Evolutionary conservation across 1,284 basidiomycete genomes (phyloP), one percentile per base, ranked within the genome.

Genomic region (Leccinum pachyderme): DNA sequence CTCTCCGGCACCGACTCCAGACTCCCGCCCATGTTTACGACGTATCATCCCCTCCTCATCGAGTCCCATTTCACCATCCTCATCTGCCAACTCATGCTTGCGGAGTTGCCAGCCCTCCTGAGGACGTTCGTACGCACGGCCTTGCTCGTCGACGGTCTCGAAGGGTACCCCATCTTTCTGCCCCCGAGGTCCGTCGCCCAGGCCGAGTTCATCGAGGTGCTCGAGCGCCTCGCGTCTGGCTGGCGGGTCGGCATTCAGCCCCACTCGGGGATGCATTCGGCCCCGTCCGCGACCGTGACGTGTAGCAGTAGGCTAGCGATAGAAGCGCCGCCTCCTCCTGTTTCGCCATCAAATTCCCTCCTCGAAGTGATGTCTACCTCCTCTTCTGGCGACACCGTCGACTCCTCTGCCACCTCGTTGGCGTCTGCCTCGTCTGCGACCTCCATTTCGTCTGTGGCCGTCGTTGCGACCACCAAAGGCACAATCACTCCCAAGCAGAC

Each of bases 151-250:
- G 88, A 92, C 57, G 86, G 87, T 2, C 77, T 93, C 32, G 91
- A 92, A 66, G 90, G 88, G 0, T 92, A 90, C 69, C 91, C 91
- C 11, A 78, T 93, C 35, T 93, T 93, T 70, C 74, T 91, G 0
- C 87, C 89, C 6, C 88, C 91, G 9, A 77, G 91, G 29, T 91
- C 88, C 13, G 89, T 92, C 85, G 84, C 86, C 0, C 90, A 93
- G 64, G 89, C 89, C 9, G 90, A 93, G 71, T 92, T 91, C 62
- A 73, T 89, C 53, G 91, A 93, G 67, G 77, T 89, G 8, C 75
- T 92, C 53, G 89, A 92, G 62, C 80, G 90, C 7, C 80, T 93
- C 41, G 84, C 87, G 0, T 72, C 77, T 25, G 85, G 89, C 1
- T 91, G 87, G 87, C 77, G 70, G 55, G 74, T 73, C 33, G 89